These are phyloP conservation scores for Aspergillus sojae DNA, from an alignment of 2,329 filamentous ascomycete genomes.

Conservation along the genomic window DNA sequence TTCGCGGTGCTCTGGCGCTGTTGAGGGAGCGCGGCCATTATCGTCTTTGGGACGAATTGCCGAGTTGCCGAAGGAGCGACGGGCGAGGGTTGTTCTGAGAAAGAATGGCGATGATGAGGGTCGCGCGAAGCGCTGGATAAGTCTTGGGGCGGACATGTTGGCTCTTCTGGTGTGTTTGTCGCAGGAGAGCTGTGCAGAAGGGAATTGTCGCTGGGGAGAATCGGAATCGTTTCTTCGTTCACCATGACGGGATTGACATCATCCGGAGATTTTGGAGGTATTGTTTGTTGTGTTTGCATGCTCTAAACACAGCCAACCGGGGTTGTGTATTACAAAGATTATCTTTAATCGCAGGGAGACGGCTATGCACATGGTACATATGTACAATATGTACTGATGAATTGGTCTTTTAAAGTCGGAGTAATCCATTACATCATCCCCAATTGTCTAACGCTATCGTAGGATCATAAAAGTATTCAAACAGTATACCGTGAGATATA, in stretches of 20 bases:
- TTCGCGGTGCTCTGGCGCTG: too few relatives aligned
- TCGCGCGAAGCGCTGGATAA: conserved; percentile 50
- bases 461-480: conserved; percentile 25
- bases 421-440: conserved; percentile 5
- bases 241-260: conserved; percentile 40
- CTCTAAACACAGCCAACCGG: conserved; percentile 16
- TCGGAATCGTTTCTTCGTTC: conserved; percentile 6
- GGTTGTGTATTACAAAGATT: conserved; percentile 11
- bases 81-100: conserved; percentile 29
- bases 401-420: background rate
- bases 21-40: conserved; percentile 43
- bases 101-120: conserved; percentile 31
- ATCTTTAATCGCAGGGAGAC: background rate
- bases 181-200: conserved; percentile 2
- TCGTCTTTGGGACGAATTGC: conserved; percentile 44
- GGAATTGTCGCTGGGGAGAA: conserved; percentile 6
- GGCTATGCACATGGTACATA: background rate
- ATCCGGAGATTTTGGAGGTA: conserved; percentile 29
- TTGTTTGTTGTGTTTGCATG: conserved; percentile 42
- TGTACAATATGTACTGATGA: background rate
- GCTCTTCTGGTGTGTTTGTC: conserved; percentile 1
- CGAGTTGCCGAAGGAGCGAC: conserved; percentile 35
- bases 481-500: conserved; percentile 24
- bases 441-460: conserved; percentile 18
- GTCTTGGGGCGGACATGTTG: conserved; percentile 51